Conservation (phyloP, 306 rosid genomes). For the Datisca glomerata region DNA sequence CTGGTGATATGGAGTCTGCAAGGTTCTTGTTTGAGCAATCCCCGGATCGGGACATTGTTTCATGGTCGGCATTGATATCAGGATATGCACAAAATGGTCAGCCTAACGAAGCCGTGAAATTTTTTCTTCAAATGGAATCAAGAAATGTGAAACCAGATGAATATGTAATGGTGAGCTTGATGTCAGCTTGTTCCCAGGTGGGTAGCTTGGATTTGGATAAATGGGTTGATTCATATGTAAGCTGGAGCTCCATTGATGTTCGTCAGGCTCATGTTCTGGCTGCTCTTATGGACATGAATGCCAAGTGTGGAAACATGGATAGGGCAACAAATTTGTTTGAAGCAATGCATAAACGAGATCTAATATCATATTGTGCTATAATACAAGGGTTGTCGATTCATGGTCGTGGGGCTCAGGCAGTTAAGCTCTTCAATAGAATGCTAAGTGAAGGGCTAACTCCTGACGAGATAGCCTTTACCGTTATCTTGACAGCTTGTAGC, state of each 20-base stretch:
- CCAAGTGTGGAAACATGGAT: conserved; percentile 70
- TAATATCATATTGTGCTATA: conserved; percentile 56
- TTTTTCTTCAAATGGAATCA: conserved; percentile 46
- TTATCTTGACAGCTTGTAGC: conserved; percentile 64
- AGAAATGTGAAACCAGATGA: conserved; percentile 51
- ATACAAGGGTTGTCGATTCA: conserved; percentile 70
- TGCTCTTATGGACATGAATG: conserved; percentile 78
- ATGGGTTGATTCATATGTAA: conserved; percentile 49
- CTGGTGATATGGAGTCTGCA: conserved; percentile 53
- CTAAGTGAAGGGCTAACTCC: conserved; percentile 49
- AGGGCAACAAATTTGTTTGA: conserved; percentile 41
- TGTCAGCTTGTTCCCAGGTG: conserved; percentile 59
- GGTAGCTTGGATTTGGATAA: conserved; percentile 45
- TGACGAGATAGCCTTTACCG: conserved; percentile 64
- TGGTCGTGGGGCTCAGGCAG: conserved; percentile 45
- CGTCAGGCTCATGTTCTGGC: conserved; percentile 38
- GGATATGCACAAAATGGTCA: conserved; percentile 63
- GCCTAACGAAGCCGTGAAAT: conserved; percentile 36
- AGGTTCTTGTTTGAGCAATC: conserved; percentile 45
- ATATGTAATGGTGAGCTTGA: conserved; percentile 54
- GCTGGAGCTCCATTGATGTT: conserved; percentile 25
- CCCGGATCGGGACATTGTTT: conserved; percentile 37
- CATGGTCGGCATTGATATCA: conserved; percentile 62
- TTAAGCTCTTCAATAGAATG: conserved; percentile 51
- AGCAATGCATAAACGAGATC: conserved; percentile 32